phyloP scores from a whole-genome alignment of 768 basidiomycete species.

The Podaxis sp. region DNA sequence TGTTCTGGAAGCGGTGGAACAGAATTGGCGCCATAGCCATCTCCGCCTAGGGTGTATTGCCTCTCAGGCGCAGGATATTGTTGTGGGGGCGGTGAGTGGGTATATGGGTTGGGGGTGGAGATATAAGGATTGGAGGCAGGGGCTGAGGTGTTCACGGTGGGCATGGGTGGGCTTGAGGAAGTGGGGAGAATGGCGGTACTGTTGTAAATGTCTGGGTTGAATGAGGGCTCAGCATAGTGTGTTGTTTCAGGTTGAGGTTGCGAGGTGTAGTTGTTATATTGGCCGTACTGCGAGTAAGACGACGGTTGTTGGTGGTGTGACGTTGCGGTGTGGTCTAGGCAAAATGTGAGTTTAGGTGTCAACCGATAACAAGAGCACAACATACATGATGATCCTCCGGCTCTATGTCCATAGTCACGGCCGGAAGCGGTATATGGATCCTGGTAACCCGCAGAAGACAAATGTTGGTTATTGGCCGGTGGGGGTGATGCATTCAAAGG shows the following conservation, averaged over 20 bases:
- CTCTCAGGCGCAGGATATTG: slow-evolving; percentile 35
- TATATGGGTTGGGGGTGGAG: slow-evolving; percentile 25
- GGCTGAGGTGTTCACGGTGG: slow-evolving; percentile 16
- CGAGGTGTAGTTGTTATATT: slow-evolving; percentile 35
- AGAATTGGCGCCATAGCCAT: slow-evolving; percentile 49
- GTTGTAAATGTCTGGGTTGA: slow-evolving; percentile 40
- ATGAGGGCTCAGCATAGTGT: slow-evolving; percentile 26
- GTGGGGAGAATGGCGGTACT: slow-evolving; percentile 16
- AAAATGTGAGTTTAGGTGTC: slow-evolving; percentile 8
- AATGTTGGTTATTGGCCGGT: slow-evolving; percentile 29
- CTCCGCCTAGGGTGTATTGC: slow-evolving; percentile 57
- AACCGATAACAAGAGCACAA: slow-evolving; percentile 6
- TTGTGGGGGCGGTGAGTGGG: slow-evolving; percentile 22
- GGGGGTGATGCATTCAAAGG: slow-evolving; percentile 14
- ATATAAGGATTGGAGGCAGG: not conserved
- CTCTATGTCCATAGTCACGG: slow-evolving; percentile 50
- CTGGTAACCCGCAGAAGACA: slow-evolving; percentile 29
- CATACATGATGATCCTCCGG: slow-evolving; percentile 56
- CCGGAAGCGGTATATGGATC: slow-evolving; percentile 31
- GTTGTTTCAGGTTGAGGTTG: slow-evolving; percentile 24
- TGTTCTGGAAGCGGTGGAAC: slow-evolving; percentile 40
- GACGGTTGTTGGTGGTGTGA: slow-evolving; percentile 49
- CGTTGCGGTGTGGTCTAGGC: slow-evolving; percentile 53
- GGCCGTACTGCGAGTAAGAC: slow-evolving; percentile 49
- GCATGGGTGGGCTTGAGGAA: slow-evolving; percentile 16